Percentiles rank a stretch among this genome's conserved stretches.
Conservation (phyloP, 768 basidiomycete genomes). For the Termitomyces sp. region DNA sequence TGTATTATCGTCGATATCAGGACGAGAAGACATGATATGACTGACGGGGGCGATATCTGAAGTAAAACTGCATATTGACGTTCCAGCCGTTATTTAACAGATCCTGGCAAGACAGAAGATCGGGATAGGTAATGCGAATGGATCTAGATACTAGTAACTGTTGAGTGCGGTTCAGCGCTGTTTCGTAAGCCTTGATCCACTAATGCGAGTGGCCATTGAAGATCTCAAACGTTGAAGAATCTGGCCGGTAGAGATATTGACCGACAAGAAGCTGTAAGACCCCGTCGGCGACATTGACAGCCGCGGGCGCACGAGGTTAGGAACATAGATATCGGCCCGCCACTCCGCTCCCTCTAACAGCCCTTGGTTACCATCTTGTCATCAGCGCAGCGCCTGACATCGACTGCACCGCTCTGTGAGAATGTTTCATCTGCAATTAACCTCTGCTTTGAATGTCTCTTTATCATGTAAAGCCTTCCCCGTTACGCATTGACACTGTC, state of each 20-base stretch:
- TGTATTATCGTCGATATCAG: background rate
- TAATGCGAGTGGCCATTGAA: too few relatives aligned
- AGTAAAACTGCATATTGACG: background rate
- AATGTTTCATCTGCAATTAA: background rate
- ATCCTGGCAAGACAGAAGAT: background rate
- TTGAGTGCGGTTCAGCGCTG: background rate
- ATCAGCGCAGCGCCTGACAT: background rate
- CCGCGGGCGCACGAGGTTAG: too few relatives aligned
- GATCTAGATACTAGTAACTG: background rate
- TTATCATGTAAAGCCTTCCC: too few relatives aligned
- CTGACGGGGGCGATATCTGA: background rate
- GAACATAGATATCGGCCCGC: too few relatives aligned
- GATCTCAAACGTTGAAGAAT: too few relatives aligned
- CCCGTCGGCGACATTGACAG: too few relatives aligned
- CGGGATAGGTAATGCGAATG: background rate
- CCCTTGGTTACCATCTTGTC: background rate
- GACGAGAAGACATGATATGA: background rate
- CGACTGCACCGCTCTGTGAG: background rate
- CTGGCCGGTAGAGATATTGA: too few relatives aligned
- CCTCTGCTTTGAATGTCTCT: background rate
- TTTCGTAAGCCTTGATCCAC: too few relatives aligned
- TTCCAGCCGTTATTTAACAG: background rate
- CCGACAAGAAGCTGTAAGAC: too few relatives aligned
- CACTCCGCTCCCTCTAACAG: too few relatives aligned
- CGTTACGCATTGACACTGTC: too few relatives aligned